Percentiles rank a stretch among this genome's conserved stretches.
These are phyloP conservation scores for Corylus americana DNA, from an alignment of 306 rosid genomes.

Conservation along the genomic window DNA sequence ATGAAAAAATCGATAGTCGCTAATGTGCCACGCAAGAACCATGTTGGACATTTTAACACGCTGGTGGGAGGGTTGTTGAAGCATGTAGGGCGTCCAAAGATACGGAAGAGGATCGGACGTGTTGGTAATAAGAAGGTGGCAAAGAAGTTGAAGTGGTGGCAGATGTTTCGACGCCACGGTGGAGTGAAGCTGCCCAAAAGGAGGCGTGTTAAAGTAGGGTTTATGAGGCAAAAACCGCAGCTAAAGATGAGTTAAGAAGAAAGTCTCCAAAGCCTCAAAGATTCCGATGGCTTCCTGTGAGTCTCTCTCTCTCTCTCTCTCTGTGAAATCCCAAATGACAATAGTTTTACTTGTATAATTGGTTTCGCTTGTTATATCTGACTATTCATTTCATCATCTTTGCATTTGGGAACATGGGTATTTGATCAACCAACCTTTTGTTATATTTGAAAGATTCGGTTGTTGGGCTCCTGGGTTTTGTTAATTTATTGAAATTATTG, in stretches of 20 bases:
- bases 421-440: not conserved
- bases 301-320: conserved; percentile 25
- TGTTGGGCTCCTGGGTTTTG: conserved; percentile 8
- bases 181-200: conserved; percentile 50
- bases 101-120: conserved; percentile 21
- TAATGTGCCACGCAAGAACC: conserved; percentile 26
- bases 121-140: conserved; percentile 27
- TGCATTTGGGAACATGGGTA: conserved; percentile 1
- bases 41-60: conserved; percentile 57
- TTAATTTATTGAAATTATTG: not conserved
- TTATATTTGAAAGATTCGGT: conserved; percentile 4
- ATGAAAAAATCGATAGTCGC: conserved; percentile 27
- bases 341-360: not conserved
- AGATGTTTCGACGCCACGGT: conserved; percentile 28
- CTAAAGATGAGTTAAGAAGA: conserved; percentile 15
- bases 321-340: not conserved
- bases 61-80: conserved; percentile 55
- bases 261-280: conserved; percentile 6
- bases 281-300: conserved; percentile 68
- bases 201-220: conserved; percentile 47
- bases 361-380: not conserved
- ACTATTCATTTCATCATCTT: conserved; percentile 1
- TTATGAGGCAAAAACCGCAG: conserved; percentile 36
- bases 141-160: conserved; percentile 59
- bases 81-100: conserved; percentile 47